Conservation (phyloP, 2,329 filamentous ascomycete genomes). For the Cercospora sojina region DNA sequence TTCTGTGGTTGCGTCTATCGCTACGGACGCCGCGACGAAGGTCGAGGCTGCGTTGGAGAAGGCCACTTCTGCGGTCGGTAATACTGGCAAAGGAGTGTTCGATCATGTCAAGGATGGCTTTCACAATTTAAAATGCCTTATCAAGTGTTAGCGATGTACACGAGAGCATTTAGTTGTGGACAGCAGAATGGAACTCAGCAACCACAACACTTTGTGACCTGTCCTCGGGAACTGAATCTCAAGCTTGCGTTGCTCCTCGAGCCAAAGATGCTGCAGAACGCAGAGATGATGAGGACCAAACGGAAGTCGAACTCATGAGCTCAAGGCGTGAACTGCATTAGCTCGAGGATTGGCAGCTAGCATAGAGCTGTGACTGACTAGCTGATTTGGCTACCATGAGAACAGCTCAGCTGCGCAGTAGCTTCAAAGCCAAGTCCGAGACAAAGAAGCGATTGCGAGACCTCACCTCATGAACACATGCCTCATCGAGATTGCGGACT, state of each 20-base stretch:
- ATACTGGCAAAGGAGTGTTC: too few species aligned
- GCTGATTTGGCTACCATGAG: neutral
- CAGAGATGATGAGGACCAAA: too few species aligned
- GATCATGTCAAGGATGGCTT: too few species aligned
- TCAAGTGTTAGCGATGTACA: neutral
- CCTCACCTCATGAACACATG: slow-evolving; percentile 1
- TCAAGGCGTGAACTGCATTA: neutral
- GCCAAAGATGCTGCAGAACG: neutral
- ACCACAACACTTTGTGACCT: neutral
- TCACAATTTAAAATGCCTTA: too few species aligned
- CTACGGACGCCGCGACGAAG: neutral
- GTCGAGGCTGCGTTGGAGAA: neutral
- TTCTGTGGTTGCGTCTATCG: neutral
- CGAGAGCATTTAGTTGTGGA: neutral
- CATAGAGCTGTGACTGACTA: neutral
- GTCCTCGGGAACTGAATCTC: neutral
- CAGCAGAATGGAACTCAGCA: neutral
- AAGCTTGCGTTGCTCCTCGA: neutral
- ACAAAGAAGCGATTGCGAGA: neutral
- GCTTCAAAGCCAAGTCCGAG: neutral
- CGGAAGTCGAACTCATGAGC: neutral
- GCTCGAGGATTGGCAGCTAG: neutral
- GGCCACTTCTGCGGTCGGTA: too few species aligned
- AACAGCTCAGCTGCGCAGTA: neutral
- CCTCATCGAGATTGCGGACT: neutral